These are phyloP conservation scores for Globisporangium acanthophoron DNA, from an alignment of 352 stramenopile genomes.

Conservation along the genomic window DNA sequence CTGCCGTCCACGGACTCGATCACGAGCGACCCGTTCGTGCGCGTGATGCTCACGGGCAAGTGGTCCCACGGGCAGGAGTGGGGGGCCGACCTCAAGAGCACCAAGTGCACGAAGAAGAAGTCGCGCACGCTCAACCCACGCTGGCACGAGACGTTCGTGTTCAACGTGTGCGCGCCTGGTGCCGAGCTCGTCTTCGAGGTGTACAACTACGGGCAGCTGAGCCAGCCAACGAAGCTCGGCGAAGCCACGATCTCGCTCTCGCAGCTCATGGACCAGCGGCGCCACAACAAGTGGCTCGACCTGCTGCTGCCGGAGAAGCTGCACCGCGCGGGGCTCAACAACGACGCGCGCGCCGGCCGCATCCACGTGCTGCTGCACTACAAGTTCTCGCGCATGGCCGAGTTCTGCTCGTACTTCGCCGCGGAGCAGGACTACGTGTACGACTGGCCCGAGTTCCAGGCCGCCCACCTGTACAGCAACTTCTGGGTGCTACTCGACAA, in stretches of 20 bases:
- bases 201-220: constrained; percentile 82
- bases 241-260: constrained; percentile 67
- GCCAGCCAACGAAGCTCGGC: constrained; percentile 78
- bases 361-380: constrained; percentile 85
- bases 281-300: constrained; percentile 87
- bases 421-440: constrained; percentile 67
- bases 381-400: constrained; percentile 83
- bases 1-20: constrained; percentile 85
- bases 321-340: constrained; percentile 74
- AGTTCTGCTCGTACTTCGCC: constrained; percentile 80
- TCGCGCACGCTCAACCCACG: constrained; percentile 80
- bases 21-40: constrained; percentile 82
- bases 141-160: constrained; percentile 86
- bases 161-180: constrained; percentile 82
- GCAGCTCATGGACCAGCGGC: constrained; percentile 81
- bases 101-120: constrained; percentile 86
- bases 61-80: constrained; percentile 85
- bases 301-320: constrained; percentile 74
- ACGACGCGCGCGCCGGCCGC: constrained; percentile 68
- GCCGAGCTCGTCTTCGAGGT: constrained; percentile 78
- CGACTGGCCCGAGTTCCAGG: constrained; percentile 79
- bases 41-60: constrained; percentile 78
- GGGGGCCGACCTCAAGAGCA: constrained; percentile 73
- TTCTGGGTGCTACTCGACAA: constrained; percentile 84
- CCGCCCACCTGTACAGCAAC: constrained; percentile 79